These are phyloP conservation scores for Coemansia sp. DNA, from an alignment of 192 early-diverging fungal genomes.

Conservation along the genomic window DNA sequence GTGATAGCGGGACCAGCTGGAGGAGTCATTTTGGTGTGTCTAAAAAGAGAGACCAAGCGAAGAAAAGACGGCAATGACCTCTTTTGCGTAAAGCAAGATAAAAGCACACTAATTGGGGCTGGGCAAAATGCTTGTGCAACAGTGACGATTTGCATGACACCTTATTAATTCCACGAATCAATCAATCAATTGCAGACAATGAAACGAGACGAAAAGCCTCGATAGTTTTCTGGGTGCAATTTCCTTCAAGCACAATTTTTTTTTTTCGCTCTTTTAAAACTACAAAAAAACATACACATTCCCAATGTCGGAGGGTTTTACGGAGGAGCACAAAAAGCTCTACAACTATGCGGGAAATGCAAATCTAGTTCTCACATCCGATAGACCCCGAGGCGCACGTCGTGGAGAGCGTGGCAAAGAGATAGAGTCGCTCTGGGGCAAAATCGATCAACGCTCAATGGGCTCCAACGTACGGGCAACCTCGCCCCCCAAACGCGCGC, in stretches of 20 bases:
- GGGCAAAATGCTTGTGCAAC: no score
- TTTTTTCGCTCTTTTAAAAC: neutral
- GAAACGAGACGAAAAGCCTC: no score
- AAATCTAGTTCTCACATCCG: constrained; percentile 94
- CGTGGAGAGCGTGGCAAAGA: constrained; percentile 95
- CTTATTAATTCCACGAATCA: no score
- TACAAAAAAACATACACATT: neutral
- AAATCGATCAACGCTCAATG: constrained; percentile 80
- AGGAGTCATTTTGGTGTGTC: neutral
- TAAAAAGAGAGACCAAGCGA: neutral
- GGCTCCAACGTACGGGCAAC: constrained; percentile 75
- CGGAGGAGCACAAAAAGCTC: constrained; percentile 51
- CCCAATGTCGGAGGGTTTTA: constrained; percentile 40
- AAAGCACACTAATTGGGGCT: no score
- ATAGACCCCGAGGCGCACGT: constrained; percentile 74
- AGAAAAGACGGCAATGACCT: no score
- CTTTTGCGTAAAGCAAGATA: neutral
- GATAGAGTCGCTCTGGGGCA: constrained; percentile 85
- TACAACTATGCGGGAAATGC: constrained; percentile 88
- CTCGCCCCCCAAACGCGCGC: constrained; percentile 56
- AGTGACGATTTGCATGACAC: no score
- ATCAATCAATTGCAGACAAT: no score
- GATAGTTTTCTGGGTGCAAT: no score
- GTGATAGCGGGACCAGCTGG: constrained; percentile 16
- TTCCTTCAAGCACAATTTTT: neutral